These are phyloP conservation scores for Cronartium quercuum DNA, from an alignment of 1,284 basidiomycete species.

Conservation along the genomic window DNA sequence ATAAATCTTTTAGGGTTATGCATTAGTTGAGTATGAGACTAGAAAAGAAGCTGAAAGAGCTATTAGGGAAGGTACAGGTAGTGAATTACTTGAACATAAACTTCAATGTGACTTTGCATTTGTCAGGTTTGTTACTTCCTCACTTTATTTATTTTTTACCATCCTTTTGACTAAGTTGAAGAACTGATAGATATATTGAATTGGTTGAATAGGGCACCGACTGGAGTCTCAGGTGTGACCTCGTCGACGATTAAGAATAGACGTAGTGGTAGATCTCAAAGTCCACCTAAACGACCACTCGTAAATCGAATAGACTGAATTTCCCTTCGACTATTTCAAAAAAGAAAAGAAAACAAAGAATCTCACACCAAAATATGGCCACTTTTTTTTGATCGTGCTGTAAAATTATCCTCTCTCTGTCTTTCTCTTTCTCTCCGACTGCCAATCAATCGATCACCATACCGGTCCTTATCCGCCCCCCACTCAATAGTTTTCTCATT, in stretches of 20 bases:
- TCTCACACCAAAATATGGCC: background rate
- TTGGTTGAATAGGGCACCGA: background rate
- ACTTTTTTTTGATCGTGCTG: background rate
- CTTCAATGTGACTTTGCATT: conserved; percentile 94
- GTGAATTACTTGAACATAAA: conserved; percentile 74
- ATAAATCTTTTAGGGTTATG: conserved; percentile 67
- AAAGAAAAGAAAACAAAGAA: background rate
- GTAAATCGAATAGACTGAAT: conserved; percentile 37
- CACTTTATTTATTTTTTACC: background rate
- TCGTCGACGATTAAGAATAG: conserved; percentile 23
- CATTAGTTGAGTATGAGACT: conserved; percentile 89
- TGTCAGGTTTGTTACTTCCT: conserved; percentile 63
- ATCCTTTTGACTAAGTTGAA: conserved; percentile 34
- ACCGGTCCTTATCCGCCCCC: too few species aligned
- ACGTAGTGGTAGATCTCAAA: conserved; percentile 38
- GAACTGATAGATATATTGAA: background rate
- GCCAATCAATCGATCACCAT: too few species aligned
- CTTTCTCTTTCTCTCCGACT: background rate
- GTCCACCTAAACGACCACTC: conserved; percentile 18
- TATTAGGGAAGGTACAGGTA: conserved; percentile 74
- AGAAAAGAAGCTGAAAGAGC: conserved; percentile 87
- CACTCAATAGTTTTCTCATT: too few species aligned
- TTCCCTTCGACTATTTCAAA: background rate
- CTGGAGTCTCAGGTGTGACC: conserved; percentile 1
- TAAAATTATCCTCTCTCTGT: background rate